phyloP scores from a whole-genome alignment of 2,329 filamentous ascomycete species.

The Alternaria brassicicola region DNA sequence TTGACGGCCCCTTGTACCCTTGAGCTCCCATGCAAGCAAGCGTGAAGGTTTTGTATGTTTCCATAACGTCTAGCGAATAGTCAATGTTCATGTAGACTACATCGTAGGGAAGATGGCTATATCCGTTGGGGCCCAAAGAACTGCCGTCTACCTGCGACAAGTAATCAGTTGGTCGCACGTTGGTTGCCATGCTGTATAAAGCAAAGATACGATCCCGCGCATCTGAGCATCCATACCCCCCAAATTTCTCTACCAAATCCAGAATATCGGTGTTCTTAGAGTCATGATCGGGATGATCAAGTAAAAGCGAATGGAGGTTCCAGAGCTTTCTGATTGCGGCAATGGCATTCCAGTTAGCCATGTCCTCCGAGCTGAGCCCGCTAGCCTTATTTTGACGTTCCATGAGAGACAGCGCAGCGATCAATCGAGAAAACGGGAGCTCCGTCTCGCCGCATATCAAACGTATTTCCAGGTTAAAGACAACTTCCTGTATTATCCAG shows the following conservation, averaged over 20 bases:
- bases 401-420: background rate
- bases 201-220: background rate
- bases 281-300: background rate
- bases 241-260: background rate
- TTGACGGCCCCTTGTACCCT: rapidly evolving
- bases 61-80: background rate
- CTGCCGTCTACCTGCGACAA: rapidly evolving
- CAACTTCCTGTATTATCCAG: background rate
- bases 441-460: background rate
- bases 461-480: background rate
- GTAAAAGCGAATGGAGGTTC: background rate
- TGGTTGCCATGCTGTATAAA: background rate
- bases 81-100: background rate
- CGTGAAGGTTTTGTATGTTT: background rate
- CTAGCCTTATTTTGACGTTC: rapidly evolving
- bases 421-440: background rate
- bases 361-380: background rate
- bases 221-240: background rate
- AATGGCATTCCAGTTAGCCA: background rate
- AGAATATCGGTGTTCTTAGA: background rate
- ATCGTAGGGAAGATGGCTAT: too few relatives aligned
- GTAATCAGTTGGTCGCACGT: background rate
- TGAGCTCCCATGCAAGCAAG: background rate
- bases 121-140: too few relatives aligned
- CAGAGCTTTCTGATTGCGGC: background rate